These are phyloP conservation scores for Roridomyces roridus DNA, from an alignment of 768 basidiomycete genomes.

Conservation along the genomic window DNA sequence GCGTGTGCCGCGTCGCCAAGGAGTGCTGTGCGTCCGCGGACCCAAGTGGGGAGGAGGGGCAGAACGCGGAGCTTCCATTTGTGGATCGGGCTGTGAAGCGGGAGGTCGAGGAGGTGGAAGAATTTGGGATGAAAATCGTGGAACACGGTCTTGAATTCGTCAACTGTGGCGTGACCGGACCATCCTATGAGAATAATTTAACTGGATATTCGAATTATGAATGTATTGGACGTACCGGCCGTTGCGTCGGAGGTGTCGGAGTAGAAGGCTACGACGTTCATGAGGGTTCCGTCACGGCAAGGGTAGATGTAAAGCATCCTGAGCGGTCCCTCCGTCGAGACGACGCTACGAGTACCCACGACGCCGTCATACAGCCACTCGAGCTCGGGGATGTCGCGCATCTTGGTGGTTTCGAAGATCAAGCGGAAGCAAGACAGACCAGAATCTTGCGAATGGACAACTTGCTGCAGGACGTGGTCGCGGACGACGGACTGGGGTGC, in stretches of 20 bases:
- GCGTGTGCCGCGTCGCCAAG: slow-evolving; percentile 24
- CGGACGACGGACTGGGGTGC: background rate
- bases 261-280: slow-evolving; percentile 1
- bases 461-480: background rate
- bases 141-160: background rate
- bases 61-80: slow-evolving; percentile 1
- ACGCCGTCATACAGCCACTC: background rate
- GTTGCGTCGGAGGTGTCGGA: background rate
- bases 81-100: background rate
- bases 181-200: background rate
- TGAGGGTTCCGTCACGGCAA: background rate
- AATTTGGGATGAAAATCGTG: slow-evolving; percentile 2
- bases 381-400: background rate
- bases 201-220: background rate
- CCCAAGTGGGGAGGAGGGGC: background rate
- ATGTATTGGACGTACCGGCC: background rate
- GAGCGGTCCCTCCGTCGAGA: background rate
- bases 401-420: background rate
- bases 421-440: slow-evolving; percentile 6
- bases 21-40: background rate
- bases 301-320: background rate
- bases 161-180: background rate
- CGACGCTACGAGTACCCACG: background rate
- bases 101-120: background rate
- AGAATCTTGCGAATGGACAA: background rate